phyloP scores from a whole-genome alignment of 2,329 filamentous ascomycete genomes.

The Thielaviopsis euricoi region DNA sequence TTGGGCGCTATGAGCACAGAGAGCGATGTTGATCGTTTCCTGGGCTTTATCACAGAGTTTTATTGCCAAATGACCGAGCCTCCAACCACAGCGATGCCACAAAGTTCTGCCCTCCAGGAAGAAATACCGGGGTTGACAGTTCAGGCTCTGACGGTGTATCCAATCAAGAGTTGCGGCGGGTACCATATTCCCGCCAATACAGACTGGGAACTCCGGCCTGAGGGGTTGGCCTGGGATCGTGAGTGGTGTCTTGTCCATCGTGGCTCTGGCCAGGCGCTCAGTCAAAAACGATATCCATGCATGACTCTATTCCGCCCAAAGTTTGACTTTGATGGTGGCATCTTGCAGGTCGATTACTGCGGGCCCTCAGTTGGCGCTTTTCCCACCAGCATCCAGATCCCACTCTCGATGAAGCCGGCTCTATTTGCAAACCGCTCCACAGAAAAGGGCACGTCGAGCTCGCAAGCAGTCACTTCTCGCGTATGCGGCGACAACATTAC shows the following conservation, averaged over 20 bases:
- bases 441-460: not conserved
- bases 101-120: not conserved
- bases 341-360: slow-evolving; percentile 43
- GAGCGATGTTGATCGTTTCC: slow-evolving; percentile 54
- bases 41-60: slow-evolving; percentile 52
- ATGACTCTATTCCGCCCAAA: slow-evolving; percentile 72
- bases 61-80: slow-evolving; percentile 15
- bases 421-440: slow-evolving; percentile 26
- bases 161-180: slow-evolving; percentile 85
- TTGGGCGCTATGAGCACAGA: slow-evolving; percentile 78
- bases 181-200: slow-evolving; percentile 48
- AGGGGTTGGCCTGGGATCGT: slow-evolving; percentile 84
- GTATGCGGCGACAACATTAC: slow-evolving; percentile 72
- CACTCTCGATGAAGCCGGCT: slow-evolving; percentile 51
- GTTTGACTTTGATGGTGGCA: slow-evolving; percentile 52
- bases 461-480: slow-evolving; percentile 28
- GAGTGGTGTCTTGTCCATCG: slow-evolving; percentile 91
- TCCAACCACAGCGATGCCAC: not conserved
- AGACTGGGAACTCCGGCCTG: slow-evolving; percentile 60
- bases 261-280: slow-evolving; percentile 69
- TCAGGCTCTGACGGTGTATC: slow-evolving; percentile 60
- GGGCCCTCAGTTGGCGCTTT: slow-evolving; percentile 18
- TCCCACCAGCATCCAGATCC: slow-evolving; percentile 30
- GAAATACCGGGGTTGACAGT: slow-evolving; percentile 20
- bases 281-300: slow-evolving; percentile 70